These are phyloP conservation scores for Didymellaceae sp. DNA, from an alignment of 2,329 filamentous ascomycete genomes.

Conservation along the genomic window DNA sequence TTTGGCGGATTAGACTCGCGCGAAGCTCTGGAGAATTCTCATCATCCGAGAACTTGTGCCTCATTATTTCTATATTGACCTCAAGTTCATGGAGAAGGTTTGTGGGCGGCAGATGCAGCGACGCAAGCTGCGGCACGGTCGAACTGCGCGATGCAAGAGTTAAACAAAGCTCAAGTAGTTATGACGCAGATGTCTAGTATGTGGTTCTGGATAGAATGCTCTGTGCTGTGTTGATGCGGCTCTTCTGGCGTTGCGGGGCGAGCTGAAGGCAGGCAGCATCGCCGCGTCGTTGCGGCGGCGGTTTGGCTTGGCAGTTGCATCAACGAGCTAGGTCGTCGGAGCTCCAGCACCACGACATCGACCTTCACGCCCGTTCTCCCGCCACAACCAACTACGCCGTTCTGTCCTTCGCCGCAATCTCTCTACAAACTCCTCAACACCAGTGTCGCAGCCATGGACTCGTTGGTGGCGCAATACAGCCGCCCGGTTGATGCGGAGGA, in stretches of 20 bases:
- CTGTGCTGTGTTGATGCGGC: too few relatives aligned
- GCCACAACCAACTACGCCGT: slow-evolving; percentile 8
- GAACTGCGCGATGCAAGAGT: too few relatives aligned
- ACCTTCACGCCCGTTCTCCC: slow-evolving; percentile 20
- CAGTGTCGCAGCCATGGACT: slow-evolving; percentile 70
- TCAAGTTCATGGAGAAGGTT: too few relatives aligned
- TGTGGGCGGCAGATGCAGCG: too few relatives aligned
- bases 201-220: too few relatives aligned
- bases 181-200: too few relatives aligned
- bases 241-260: background rate
- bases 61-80: too few relatives aligned
- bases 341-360: slow-evolving; percentile 32
- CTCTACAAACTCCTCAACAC: slow-evolving; percentile 12
- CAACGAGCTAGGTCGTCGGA: slow-evolving; percentile 26
- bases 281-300: slow-evolving; percentile 30
- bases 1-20: too few relatives aligned
- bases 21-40: too few relatives aligned
- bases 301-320: slow-evolving; percentile 20
- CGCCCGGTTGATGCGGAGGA: slow-evolving; percentile 77
- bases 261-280: slow-evolving; percentile 29
- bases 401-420: background rate
- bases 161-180: too few relatives aligned
- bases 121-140: too few relatives aligned
- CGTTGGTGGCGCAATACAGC: slow-evolving; percentile 91
- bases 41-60: too few relatives aligned